These are phyloP conservation scores for Rhodotorula sp. DNA, from an alignment of 1,284 basidiomycete species.

Conservation along the genomic window DNA sequence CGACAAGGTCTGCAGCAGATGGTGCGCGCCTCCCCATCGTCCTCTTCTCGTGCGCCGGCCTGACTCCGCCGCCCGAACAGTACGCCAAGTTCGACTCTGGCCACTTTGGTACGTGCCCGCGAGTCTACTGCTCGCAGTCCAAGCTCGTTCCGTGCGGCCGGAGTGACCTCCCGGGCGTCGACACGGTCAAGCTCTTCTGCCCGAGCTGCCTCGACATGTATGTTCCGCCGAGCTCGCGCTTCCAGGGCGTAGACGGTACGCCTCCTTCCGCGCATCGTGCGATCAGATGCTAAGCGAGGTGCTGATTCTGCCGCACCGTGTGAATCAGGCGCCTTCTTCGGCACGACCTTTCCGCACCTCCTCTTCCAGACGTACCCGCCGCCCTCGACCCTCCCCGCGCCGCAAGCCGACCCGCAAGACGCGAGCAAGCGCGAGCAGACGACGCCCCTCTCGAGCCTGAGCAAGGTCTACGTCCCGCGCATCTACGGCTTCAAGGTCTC, in stretches of 20 bases:
- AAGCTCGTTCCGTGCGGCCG: slow-evolving; percentile 94
- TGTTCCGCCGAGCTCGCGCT: slow-evolving; percentile 89
- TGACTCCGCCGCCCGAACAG: slow-evolving; percentile 54
- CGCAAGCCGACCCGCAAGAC: slow-evolving; percentile 14
- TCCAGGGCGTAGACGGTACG: slow-evolving; percentile 92
- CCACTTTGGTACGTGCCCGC: slow-evolving; percentile 91
- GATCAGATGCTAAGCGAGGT: no score
- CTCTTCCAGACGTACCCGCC: slow-evolving; percentile 88
- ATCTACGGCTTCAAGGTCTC: slow-evolving; percentile 77
- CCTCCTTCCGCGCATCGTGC: slow-evolving; percentile 24
- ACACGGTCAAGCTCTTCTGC: slow-evolving; percentile 98
- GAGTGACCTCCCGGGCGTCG: slow-evolving; percentile 93
- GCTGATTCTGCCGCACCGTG: neutral
- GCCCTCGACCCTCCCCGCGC: slow-evolving; percentile 20
- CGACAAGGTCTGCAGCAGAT: slow-evolving; percentile 90
- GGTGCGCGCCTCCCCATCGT: slow-evolving; percentile 60
- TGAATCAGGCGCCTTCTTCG: slow-evolving; percentile 88
- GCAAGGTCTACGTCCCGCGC: slow-evolving; percentile 83
- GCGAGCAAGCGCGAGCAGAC: slow-evolving; percentile 33
- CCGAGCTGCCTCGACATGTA: slow-evolving; percentile 99
- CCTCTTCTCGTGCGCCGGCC: neutral
- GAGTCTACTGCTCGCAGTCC: slow-evolving; percentile 87
- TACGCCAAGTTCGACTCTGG: slow-evolving; percentile 93
- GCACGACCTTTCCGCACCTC: slow-evolving; percentile 94
- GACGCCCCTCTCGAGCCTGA: slow-evolving; percentile 60